Evolutionary conservation across 75 land plant genomes (phyloP), one percentile per base, ranked within the genome.

Genomic region (Isoetes taiwanensis): DNA sequence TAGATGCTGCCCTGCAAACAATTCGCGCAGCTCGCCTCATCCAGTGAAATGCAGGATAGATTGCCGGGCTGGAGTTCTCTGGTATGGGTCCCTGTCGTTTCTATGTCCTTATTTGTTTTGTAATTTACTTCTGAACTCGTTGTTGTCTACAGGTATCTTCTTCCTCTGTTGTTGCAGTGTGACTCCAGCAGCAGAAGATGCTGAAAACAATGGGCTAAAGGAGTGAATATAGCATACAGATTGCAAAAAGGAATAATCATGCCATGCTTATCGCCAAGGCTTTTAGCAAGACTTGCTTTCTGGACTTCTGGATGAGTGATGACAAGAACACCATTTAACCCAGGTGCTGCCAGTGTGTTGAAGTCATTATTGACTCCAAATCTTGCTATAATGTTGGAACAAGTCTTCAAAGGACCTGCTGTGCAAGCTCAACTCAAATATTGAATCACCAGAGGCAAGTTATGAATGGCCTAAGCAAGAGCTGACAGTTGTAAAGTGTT

Each of bases 371-470:
- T 94, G 9, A 94, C 99, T 37, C 99, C 99, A 26, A 94, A 85
- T 48, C 81, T 94, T 57, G 86, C 90, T n/a, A 70, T 72, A 31
- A 74, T 94, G 84, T 72, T 94, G 24, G 74, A 68, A 28, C 66
- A 76, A 75, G 53, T 31, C 62, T 2, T 68, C 80, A 8, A 85
- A 80, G 38, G 91, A 89, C 34, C 72, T 94, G 28, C 60, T 94
- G 30, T 68, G 76, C 12, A 89, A 64, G 32, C 69, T 94, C 59
- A 94, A 89, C 43, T 34, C 96, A 39, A 94, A 89, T 57, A 58
- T 94, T 76, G 99, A 94, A 78, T 76, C 99, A 2, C 99, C 99
- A 32, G 97, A 94, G 99, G 99, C 83, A 59, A 37, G 29, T 17
- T 39, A 2, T 10, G 10, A 40, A 17, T 20, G 0, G 32, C 58